These are phyloP conservation scores for Trypanosoma rangeli DNA, from an alignment of 208 protist genomes.

Conservation along the genomic window DNA sequence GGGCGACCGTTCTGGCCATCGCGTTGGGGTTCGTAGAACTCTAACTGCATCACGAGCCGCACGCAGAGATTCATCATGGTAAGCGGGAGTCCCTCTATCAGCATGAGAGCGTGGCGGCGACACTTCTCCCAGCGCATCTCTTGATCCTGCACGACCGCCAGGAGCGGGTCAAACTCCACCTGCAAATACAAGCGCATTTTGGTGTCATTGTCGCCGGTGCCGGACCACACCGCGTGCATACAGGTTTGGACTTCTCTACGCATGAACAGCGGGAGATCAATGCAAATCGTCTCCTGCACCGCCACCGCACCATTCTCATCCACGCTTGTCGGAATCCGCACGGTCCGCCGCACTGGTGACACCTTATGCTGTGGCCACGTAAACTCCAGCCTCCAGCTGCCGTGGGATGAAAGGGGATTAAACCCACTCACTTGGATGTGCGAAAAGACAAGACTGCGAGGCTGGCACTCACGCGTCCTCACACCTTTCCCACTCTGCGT, in stretches of 20 bases:
- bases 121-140: not conserved
- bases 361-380: constrained; percentile 18
- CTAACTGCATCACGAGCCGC: constrained; percentile 10
- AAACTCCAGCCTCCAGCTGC: constrained; percentile 25
- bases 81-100: not conserved
- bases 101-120: not conserved
- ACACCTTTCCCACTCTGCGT: not conserved
- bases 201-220: not conserved
- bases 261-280: constrained; percentile 32
- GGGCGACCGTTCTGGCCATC: constrained; percentile 29
- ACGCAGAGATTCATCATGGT: constrained; percentile 8
- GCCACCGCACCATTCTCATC: not conserved
- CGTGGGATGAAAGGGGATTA: constrained; percentile 14
- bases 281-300: constrained; percentile 9
- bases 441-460: constrained; percentile 28
- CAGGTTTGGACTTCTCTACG: constrained; percentile 22
- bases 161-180: constrained; percentile 25
- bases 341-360: not conserved
- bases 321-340: constrained; percentile 16
- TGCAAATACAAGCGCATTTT: constrained; percentile 1
- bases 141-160: constrained; percentile 16
- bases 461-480: constrained; percentile 16
- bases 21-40: constrained; percentile 24
- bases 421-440: constrained; percentile 26
- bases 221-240: constrained; percentile 19